Evolutionary conservation across 1,139 yeast genomes (phyloP).

Genomic region (Yamadazyma atlantica): DNA sequence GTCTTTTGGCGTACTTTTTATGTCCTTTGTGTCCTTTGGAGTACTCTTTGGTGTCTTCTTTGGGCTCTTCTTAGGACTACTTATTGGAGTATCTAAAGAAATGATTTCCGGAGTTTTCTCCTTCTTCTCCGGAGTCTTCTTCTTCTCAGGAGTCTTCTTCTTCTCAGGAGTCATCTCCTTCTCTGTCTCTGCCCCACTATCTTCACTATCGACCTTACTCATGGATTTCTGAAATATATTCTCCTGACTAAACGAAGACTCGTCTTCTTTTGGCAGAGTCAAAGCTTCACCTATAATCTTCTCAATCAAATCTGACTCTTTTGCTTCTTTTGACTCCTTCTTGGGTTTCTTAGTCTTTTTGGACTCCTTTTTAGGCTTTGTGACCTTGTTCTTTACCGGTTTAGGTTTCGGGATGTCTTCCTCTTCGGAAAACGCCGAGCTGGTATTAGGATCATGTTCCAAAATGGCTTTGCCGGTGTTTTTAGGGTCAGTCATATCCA

Average conservation of each 20-base stretch:
- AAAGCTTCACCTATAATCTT: neutral
- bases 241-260: slow-evolving; percentile 33
- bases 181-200: neutral
- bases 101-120: neutral
- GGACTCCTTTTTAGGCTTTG: neutral
- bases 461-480: neutral
- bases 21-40: neutral
- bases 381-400: slow-evolving; percentile 1
- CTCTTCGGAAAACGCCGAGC: neutral
- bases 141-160: neutral
- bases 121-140: too few relatives aligned
- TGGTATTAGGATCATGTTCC: neutral
- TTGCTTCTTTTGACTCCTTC: slow-evolving; percentile 1
- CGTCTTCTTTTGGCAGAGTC: slow-evolving; percentile 1
- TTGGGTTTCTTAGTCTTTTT: neutral
- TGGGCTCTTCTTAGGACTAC: neutral
- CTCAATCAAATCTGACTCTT: slow-evolving; percentile 1
- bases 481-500: slow-evolving; percentile 16
- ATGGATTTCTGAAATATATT: slow-evolving; percentile 44
- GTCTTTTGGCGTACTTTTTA: too few relatives aligned
- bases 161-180: neutral
- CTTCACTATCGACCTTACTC: too few relatives aligned
- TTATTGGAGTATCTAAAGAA: too few relatives aligned
- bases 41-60: neutral
- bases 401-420: neutral